phyloP scores from a whole-genome alignment of 2,329 filamentous ascomycete species.

The Calonectria pteridis region DNA sequence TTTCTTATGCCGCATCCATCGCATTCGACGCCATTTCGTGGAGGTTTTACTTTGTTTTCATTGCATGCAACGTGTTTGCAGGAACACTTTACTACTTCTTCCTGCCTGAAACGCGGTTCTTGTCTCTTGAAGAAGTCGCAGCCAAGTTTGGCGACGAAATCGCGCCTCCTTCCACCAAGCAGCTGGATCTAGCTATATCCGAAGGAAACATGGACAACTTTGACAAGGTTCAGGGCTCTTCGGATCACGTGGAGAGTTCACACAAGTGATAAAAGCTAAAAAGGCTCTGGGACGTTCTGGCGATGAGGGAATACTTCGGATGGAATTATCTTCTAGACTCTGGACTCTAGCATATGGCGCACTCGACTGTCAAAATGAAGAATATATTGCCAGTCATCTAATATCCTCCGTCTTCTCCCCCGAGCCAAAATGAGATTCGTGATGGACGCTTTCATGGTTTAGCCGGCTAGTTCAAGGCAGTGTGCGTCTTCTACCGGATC shows the following conservation, averaged over 20 bases:
- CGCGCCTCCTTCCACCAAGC: slow-evolving; percentile 3
- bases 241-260: slow-evolving; percentile 20
- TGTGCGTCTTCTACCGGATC: too few species aligned
- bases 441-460: too few species aligned
- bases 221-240: slow-evolving; percentile 6
- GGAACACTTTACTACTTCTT: slow-evolving; percentile 49
- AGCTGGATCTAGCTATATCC: neutral
- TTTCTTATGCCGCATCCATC: slow-evolving; percentile 43
- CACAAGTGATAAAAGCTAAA: neutral
- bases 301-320: neutral
- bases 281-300: neutral
- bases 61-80: slow-evolving; percentile 47
- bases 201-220: neutral
- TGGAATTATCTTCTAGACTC: neutral
- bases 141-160: slow-evolving; percentile 49
- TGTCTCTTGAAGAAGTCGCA: slow-evolving; percentile 50
- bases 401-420: neutral
- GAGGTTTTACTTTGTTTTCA: slow-evolving; percentile 51
- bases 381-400: neutral
- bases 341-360: neutral
- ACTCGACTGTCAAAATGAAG: neutral
- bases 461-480: neutral
- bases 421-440: neutral
- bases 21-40: slow-evolving; percentile 47
- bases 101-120: slow-evolving; percentile 50